Base-by-base conservation (phyloP, 768 basidiomycete species). In the Lactarius pseudohatsudake region DNA sequence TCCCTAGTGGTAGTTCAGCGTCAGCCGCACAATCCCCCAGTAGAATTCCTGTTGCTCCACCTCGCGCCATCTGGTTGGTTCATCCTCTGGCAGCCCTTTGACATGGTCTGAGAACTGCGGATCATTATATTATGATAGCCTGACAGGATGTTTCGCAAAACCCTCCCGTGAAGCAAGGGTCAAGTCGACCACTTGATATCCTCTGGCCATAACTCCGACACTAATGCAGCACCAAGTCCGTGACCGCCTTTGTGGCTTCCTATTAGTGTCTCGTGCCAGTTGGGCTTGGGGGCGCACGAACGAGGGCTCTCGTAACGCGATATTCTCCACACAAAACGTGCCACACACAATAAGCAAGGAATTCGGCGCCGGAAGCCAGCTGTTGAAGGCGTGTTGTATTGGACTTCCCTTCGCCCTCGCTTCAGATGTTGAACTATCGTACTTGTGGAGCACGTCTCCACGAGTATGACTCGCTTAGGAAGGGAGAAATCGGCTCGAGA, bases 351-450 rank as follows among this genome's bases (percentile, higher is more conserved):
- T 32, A 38, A 7, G 38, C 38, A 40, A 40, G 57, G 57, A 62
- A 54, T 59, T 67, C 57, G 53, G 57, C 18, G 53, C 62, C 58
- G 40, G 45, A 66, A 57, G 34, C 32, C 59, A 11, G 57, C 62
- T 45, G 50, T 66, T 57, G 47, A 22, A 16, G 45, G 34, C 55
- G 56, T 57, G 61, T 47, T 57, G 43, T 40, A 30, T 57, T 57
- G 30, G 4, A 18, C 15, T 34, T 53, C 47, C 34, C 28, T 8
- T 26, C 41, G 32, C 34, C 50, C 50, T 45, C 50, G 38, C 30
- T 22, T 15, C 50, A 28, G 38, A 22, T 34, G 50, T 36, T 38
- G 57, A 26, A 65, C 22, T 28, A 30, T 11, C 32, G 22, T 47
- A 26, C 50, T 26, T 18, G 20, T 53, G 57, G 63, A 40, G 34